A percentile compares a stretch with the other conserved stretches of the same genome.
Evolutionary conservation across 2,329 filamentous ascomycete genomes (phyloP).

Genomic region (Colletotrichum liriopes): DNA sequence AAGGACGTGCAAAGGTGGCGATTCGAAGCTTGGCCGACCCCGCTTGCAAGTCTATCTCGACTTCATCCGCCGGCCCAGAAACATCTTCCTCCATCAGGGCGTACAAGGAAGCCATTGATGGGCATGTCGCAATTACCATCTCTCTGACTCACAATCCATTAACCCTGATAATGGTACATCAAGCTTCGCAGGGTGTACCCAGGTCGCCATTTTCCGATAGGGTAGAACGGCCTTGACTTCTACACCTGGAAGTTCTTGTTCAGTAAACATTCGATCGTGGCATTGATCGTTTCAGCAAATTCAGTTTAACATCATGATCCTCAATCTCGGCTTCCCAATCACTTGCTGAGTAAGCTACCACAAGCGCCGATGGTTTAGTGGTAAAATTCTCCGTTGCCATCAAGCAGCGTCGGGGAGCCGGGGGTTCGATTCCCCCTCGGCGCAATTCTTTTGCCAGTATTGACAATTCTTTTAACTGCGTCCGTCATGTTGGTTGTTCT

Average conservation of each 20-base stretch:
- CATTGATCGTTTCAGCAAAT: no score
- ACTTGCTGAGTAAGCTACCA: conserved; percentile 21
- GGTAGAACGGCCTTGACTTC: no score
- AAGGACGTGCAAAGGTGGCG: not conserved
- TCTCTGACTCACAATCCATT: rapidly evolving
- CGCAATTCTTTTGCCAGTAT: not conserved
- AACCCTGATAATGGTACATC: not conserved
- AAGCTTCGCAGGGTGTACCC: no score
- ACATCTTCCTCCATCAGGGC: rapidly evolving
- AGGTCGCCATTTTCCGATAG: not conserved
- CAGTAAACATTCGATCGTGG: no score
- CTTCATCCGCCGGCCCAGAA: not conserved
- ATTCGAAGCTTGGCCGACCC: conserved; percentile 1
- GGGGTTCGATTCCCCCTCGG: conserved; percentile 41
- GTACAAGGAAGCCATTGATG: not conserved
- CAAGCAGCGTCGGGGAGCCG: conserved; percentile 40
- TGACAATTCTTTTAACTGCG: no score
- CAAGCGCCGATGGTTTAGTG: conserved; percentile 38
- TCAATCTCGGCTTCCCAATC: rapidly evolving
- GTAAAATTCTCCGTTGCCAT: conserved; percentile 44
- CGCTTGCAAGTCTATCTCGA: conserved; percentile 17
- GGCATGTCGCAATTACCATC: no score
- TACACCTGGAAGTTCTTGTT: no score
- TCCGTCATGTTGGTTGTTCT: no score
- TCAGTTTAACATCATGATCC: no score